Percentiles rank a stretch among this genome's conserved stretches.
Evolutionary conservation across 441 rosid genomes (phyloP).

Genomic region (Kokia cookei): DNA sequence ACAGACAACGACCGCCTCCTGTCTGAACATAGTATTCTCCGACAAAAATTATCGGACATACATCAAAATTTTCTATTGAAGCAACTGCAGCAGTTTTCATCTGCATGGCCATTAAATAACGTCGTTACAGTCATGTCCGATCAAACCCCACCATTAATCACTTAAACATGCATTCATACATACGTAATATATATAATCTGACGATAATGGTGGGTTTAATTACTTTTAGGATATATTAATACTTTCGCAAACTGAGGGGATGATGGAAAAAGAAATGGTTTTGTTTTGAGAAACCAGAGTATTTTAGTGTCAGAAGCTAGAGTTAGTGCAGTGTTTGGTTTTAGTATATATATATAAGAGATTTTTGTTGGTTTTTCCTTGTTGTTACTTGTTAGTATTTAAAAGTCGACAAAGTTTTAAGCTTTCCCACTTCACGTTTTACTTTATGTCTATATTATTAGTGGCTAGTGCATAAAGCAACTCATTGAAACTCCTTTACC

Average conservation of each 20-base stretch:
- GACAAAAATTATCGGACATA: constrained; percentile 44
- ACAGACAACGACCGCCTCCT: constrained; percentile 46
- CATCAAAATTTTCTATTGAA: constrained; percentile 38
- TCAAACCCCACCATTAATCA: constrained; percentile 35
- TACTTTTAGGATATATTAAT: not conserved
- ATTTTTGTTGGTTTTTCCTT: not conserved
- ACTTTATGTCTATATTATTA: not conserved
- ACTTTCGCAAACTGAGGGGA: not conserved
- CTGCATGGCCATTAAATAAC: constrained; percentile 47
- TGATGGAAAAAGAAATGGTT: not conserved
- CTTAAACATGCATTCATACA: constrained; percentile 10
- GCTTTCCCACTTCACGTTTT: not conserved
- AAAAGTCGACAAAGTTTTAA: not conserved
- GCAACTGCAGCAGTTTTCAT: constrained; percentile 51
- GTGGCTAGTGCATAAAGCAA: not conserved
- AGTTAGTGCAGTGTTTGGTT: not conserved
- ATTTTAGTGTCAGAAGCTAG: not conserved
- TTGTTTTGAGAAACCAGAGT: not conserved
- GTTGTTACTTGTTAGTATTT: not conserved
- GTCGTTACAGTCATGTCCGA: constrained; percentile 25
- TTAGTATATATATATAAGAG: not conserved
- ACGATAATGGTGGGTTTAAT: constrained; percentile 8
- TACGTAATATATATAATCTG: not conserved
- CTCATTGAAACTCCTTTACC: not conserved
- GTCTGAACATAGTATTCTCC: constrained; percentile 50